Base-by-base conservation (phyloP, 805 yeast genomes). In the Wickerhamiella brachini region DNA sequence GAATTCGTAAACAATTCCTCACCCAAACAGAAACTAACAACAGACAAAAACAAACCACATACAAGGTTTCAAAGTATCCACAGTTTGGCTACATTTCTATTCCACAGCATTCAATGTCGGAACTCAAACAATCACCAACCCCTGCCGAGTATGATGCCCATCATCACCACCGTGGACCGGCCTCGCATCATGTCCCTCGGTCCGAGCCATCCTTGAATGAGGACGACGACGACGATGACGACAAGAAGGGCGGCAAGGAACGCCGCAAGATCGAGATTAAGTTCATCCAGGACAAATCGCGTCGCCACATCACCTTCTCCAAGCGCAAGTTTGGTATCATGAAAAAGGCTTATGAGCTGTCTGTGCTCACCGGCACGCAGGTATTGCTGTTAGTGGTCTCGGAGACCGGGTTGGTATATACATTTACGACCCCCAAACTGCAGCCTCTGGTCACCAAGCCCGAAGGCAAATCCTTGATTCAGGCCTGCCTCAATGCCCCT, bases 281-380 rank as follows among this genome's bases (percentile, higher is more conserved):
- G 73, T 93, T 93, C 65, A 93, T 93, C 63, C 95, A 90, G 72
- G 97, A 93, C 69, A 93, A 93, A 71, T 86, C 95, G 20, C 81
- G 98, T 68, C 85, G 98, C 64, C 98, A 93, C 70, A 94, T 93
- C 61, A 93, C 98, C 29, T 93, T 93, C 64, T 87, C 97, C 50
- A 93, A 93, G 72, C 84, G 98, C 71, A 90, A 90, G 71, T 97
- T 96, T 45, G 98, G 98, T 60, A 90, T 93, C 63, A 93, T 93
- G 98, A 93, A 93, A 72, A 93, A 93, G 72, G 98, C 98, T n/a
- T 93, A 90, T 70, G 98, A 93, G 68, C 76, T 93, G 57, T 84
- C 95, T 20, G 97, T 93, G 49, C 76, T 93, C 61, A 93, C 98
- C 13, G 98, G 98, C 52, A 93, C 98, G 31, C 98, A 93, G 69